Evolutionary conservation across 202 grass and related monocot species (phyloP), one percentile per base, ranked within the genome.

Genomic region (Hordeum pubiflorum): DNA sequence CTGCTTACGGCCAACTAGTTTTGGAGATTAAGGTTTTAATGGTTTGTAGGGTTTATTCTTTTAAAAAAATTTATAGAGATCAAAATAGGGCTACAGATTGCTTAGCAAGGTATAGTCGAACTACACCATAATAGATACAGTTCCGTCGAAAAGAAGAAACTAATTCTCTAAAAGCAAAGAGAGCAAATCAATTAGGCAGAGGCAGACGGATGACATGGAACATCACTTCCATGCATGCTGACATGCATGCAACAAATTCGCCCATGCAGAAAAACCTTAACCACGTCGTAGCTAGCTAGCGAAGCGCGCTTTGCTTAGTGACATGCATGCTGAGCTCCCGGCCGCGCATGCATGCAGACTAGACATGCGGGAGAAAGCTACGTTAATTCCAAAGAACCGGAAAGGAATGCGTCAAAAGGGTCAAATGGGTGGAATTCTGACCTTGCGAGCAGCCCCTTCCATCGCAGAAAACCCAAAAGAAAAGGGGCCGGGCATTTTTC

Each of bases 341-440:
- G 2, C 40, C 40, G 40, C 43, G 39, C 11, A 7, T 10, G 54
- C 55, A 58, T 29, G 78, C 78, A 58, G 22, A 29, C 18, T 26
- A 33, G 10, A 50, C 13, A 86, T 18, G 5, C 37, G 7, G 69
- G 46, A 69, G 31, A 78, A 83, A 75, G 54, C 41, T 12, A 76
- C 32, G 44, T 17, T 17, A 61, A 78, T 60, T 11, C 44, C 60
- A 77, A 69, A 83, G 64, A 67, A 60, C 54, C 43, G 17, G 38
- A 69, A 79, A 78, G 74, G 39, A 21, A 34, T 18, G 81, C 60
- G 82, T 89, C 79, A 87, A 86, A 91, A 93, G 69, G 79, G 86
- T 91, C 93, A 87, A 84, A 50, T 76, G 84, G 81, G 84, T 97
- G 94, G 89, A 88, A 86, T 60, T 89, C 89, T 93, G 91, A 97